phyloP scores from a whole-genome alignment of 257 asterid genomes.

The Nicotiana tabacum region DNA sequence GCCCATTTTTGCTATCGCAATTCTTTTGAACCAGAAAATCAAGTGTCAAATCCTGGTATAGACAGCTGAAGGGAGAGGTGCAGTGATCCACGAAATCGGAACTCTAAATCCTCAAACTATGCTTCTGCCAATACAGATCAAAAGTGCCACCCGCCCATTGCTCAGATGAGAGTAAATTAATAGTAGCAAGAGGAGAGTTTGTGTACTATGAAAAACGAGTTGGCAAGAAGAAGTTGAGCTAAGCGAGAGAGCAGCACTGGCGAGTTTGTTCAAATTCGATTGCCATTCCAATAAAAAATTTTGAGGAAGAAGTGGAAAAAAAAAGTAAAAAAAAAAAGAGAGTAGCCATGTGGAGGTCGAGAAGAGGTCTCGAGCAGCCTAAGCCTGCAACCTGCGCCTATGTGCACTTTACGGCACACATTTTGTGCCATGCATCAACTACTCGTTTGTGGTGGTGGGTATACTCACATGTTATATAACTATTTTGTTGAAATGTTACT shows the following conservation, averaged over 20 bases:
- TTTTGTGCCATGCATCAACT: neutral
- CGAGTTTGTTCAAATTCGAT: neutral
- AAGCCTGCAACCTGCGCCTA: neutral
- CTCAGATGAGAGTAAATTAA: neutral
- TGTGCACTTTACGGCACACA: neutral
- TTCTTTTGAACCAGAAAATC: neutral
- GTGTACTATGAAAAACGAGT: neutral
- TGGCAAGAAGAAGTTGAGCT: neutral
- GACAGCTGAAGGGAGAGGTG: neutral
- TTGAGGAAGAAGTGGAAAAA: neutral
- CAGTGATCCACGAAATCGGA: neutral
- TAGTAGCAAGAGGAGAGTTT: neutral
- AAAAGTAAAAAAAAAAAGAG: too few species aligned
- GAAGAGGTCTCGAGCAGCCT: neutral
- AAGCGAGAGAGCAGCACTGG: neutral
- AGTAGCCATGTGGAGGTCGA: too few species aligned
- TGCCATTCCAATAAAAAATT: neutral
- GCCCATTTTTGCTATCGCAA: neutral
- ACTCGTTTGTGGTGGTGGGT: neutral
- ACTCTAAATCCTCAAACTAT: neutral
- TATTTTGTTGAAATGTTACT: neutral
- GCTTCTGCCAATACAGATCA: neutral
- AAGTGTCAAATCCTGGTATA: neutral
- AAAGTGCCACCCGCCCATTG: neutral
- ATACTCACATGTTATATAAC: neutral